These are phyloP conservation scores for Trypanosomatidae sp. DNA, from an alignment of 208 protist species.

Conservation along the genomic window DNA sequence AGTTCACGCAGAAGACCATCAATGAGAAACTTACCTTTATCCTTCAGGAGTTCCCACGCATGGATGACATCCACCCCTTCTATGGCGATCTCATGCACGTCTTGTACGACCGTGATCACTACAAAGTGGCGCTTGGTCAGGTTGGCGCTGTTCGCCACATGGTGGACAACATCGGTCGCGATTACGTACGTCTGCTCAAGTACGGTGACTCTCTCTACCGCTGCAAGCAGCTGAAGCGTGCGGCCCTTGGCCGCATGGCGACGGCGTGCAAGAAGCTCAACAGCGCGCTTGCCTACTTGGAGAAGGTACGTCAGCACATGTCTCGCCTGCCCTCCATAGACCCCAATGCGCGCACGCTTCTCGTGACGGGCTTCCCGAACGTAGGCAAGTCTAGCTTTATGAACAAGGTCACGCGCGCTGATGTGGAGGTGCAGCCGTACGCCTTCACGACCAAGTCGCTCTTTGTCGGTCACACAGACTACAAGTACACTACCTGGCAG, in stretches of 20 bases:
- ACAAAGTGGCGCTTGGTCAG: slow-evolving; percentile 99
- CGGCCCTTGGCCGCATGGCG: slow-evolving; percentile 99
- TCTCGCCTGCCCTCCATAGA: slow-evolving; percentile 99
- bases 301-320: slow-evolving; percentile 99
- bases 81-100: slow-evolving; percentile 99
- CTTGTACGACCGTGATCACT: slow-evolving; percentile 99
- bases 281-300: slow-evolving; percentile 97
- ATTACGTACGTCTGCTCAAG: slow-evolving; percentile 99
- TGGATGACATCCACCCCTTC: slow-evolving; percentile 99
- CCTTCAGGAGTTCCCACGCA: slow-evolving; percentile 96
- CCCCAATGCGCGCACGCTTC: slow-evolving; percentile 98
- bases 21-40: slow-evolving; percentile 98
- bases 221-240: slow-evolving; percentile 99
- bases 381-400: slow-evolving; percentile 99
- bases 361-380: slow-evolving; percentile 99
- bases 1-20: slow-evolving; percentile 98
- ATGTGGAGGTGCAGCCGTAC: slow-evolving; percentile 99
- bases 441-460: slow-evolving; percentile 99
- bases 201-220: slow-evolving; percentile 99
- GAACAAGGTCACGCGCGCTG: slow-evolving; percentile 99
- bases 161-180: slow-evolving; percentile 97
- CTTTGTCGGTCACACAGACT: slow-evolving; percentile 99
- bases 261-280: slow-evolving; percentile 98
- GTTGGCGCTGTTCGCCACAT: slow-evolving; percentile 97
- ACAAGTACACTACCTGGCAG: slow-evolving; percentile 99